Conservation (phyloP, 192 early-diverging fungal species). For the Ramicandelaber brevisporus region DNA sequence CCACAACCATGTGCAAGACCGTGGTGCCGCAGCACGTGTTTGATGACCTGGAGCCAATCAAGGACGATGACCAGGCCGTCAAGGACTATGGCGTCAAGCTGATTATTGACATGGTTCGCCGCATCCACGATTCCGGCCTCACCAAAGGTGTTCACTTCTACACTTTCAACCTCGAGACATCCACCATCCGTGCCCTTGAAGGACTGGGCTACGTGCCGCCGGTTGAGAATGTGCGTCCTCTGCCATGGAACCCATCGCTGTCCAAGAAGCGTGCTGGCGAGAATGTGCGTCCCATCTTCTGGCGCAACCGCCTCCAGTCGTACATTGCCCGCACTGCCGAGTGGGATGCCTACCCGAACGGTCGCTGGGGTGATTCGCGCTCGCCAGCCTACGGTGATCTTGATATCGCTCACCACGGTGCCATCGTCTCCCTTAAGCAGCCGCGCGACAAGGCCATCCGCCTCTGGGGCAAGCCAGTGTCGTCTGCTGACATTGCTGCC, state of each 20-base stretch:
- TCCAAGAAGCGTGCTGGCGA: slow-evolving; percentile 74
- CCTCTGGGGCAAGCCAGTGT: slow-evolving; percentile 56
- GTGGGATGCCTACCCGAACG: slow-evolving; percentile 98
- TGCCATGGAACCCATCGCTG: slow-evolving; percentile 46
- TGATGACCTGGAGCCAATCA: slow-evolving; percentile 79
- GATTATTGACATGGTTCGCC: slow-evolving; percentile 62
- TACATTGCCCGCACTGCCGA: slow-evolving; percentile 77
- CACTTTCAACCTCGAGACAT: slow-evolving; percentile 80
- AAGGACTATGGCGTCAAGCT: slow-evolving; percentile 78
- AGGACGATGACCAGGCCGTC: slow-evolving; percentile 93
- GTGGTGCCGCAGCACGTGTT: slow-evolving; percentile 63
- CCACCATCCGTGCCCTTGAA: slow-evolving; percentile 70
- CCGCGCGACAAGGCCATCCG: slow-evolving; percentile 31
- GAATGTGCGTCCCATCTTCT: slow-evolving; percentile 95
- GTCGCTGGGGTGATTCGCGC: slow-evolving; percentile 90
- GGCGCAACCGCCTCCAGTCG: slow-evolving; percentile 81
- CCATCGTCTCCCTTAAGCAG: slow-evolving; percentile 54
- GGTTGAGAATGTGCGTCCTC: slow-evolving; percentile 28
- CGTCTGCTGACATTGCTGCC: slow-evolving; percentile 32
- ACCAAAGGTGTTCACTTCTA: slow-evolving; percentile 84
- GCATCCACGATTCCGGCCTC: slow-evolving; percentile 40
- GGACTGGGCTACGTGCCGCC: slow-evolving; percentile 48
- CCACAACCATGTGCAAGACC: slow-evolving; percentile 70
- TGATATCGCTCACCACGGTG: slow-evolving; percentile 54
- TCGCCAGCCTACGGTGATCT: slow-evolving; percentile 74